Conservation (phyloP, 129 eudicot species). For the Deinandra increscens region DNA sequence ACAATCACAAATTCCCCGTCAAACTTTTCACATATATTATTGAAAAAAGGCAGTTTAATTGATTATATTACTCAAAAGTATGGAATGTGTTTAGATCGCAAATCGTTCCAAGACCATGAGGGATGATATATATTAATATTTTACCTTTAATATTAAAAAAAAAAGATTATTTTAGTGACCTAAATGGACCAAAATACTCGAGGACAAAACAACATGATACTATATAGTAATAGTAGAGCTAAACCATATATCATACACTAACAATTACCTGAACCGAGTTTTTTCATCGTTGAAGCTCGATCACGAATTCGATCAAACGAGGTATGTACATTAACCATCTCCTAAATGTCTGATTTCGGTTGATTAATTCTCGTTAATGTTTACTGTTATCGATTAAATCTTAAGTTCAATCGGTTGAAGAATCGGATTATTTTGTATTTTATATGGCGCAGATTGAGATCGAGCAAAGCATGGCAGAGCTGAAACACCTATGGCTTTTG, state of each 20-base stretch:
- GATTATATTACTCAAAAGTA: too few relatives aligned
- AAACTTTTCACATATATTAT: too few relatives aligned
- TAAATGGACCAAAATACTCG: background rate
- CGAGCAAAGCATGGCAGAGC: constrained; percentile 27
- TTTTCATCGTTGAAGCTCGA: too few relatives aligned
- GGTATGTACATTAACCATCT: constrained; percentile 24
- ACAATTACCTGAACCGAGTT: too few relatives aligned
- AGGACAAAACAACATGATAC: background rate
- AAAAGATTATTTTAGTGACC: background rate
- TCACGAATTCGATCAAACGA: constrained; percentile 34
- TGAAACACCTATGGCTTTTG: constrained; percentile 62
- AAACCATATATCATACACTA: background rate
- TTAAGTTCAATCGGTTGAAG: constrained; percentile 12
- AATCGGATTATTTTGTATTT: background rate
- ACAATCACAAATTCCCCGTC: too few relatives aligned
- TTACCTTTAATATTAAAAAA: background rate
- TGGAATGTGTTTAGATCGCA: too few relatives aligned
- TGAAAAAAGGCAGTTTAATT: too few relatives aligned
- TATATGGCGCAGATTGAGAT: constrained; percentile 37
- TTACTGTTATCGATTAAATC: background rate
- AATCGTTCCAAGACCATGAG: too few relatives aligned
- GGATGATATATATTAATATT: too few relatives aligned
- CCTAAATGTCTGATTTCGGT: background rate
- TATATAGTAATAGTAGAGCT: background rate
- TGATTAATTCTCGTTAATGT: background rate